These are phyloP conservation scores for Aquilaria sinensis DNA, from an alignment of 345 rosid genomes.

Conservation along the genomic window DNA sequence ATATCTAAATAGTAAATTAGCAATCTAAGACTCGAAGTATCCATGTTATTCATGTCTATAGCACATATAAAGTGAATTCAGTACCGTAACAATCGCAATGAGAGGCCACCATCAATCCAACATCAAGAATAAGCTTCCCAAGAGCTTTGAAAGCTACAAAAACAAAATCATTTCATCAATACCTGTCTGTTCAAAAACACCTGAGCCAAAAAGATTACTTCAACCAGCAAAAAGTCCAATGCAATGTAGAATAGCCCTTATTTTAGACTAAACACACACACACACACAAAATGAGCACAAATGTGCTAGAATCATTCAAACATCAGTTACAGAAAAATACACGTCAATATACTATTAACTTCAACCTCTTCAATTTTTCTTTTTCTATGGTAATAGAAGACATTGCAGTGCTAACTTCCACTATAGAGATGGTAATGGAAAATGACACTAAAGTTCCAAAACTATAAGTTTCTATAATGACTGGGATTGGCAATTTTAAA, in stretches of 20 bases:
- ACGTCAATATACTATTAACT: no score
- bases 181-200: no score
- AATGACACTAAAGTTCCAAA: neutral
- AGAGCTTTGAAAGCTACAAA: slow-evolving; percentile 80
- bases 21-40: no score
- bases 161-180: neutral
- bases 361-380: no score
- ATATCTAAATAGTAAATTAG: no score
- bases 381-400: no score
- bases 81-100: slow-evolving; percentile 90
- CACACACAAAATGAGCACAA: neutral
- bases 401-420: no score
- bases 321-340: neutral
- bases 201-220: neutral
- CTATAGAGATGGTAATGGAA: no score
- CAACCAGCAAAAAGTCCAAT: neutral
- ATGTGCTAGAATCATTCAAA: neutral
- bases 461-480: neutral
- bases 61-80: neutral
- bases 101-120: slow-evolving; percentile 75
- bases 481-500: no score
- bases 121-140: slow-evolving; percentile 73
- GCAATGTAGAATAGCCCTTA: slow-evolving; percentile 1
- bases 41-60: neutral
- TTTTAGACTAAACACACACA: neutral